Evolutionary conservation across 2,329 filamentous ascomycete genomes (phyloP).

Genomic region (Phialemoniopsis sp.): DNA sequence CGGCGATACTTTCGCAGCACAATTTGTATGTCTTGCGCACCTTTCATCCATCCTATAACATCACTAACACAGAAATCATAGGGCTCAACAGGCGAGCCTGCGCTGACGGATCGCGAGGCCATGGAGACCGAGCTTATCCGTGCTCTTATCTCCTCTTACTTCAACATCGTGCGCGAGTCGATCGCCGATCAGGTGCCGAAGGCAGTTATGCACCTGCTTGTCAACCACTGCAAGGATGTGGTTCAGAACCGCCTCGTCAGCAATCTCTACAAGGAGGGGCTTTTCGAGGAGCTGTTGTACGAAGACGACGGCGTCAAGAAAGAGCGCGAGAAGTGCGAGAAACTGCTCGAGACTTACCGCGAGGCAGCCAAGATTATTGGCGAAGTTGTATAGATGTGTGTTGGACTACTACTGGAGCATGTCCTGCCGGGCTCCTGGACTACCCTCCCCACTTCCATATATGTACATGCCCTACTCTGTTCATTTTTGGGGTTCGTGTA

Average conservation of each 20-base stretch:
- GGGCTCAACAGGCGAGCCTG: conserved; percentile 68
- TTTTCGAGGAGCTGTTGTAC: conserved; percentile 92
- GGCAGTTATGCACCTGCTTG: conserved; percentile 96
- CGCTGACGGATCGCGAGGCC: conserved; percentile 89
- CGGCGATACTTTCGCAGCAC: conserved; percentile 44
- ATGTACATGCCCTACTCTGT: neutral
- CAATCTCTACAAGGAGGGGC: conserved; percentile 85
- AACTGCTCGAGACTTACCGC: conserved; percentile 88
- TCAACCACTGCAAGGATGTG: conserved; percentile 97
- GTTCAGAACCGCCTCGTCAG: conserved; percentile 96
- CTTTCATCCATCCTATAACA: conserved; percentile 1
- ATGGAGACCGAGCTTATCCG: conserved; percentile 98
- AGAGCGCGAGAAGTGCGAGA: conserved; percentile 84
- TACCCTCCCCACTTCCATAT: neutral
- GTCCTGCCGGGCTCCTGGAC: no score
- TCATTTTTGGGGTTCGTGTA: neutral
- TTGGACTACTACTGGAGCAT: neutral
- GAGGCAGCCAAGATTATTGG: conserved; percentile 98
- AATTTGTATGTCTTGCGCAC: conserved; percentile 50
- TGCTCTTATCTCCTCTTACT: conserved; percentile 94
- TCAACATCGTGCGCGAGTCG: conserved; percentile 98
- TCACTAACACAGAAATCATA: conserved; percentile 20
- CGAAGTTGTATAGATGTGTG: conserved; percentile 69
- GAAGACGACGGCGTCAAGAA: conserved; percentile 96
- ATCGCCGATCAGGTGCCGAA: conserved; percentile 98